Percentiles rank a stretch among this genome's conserved stretches.
phyloP scores from a whole-genome alignment of 441 rosid genomes.

The Caryocar brasiliense region DNA sequence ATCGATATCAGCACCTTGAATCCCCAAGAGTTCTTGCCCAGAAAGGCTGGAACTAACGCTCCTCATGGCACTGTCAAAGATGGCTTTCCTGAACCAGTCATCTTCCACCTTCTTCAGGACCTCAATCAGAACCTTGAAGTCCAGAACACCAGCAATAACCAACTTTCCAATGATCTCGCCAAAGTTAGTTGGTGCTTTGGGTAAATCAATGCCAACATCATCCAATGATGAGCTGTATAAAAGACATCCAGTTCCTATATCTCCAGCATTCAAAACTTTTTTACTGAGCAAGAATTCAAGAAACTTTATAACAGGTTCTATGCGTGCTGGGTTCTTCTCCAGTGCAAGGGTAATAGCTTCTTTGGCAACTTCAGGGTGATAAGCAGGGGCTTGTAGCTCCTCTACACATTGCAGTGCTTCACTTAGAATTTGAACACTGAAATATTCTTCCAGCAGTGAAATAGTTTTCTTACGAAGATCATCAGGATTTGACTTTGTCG shows the following conservation, averaged over 20 bases:
- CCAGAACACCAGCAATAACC: constrained; percentile 34
- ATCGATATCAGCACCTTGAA: constrained; percentile 53
- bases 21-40: constrained; percentile 33
- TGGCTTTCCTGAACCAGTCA: constrained; percentile 37
- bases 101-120: constrained; percentile 62
- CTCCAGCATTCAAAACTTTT: constrained; percentile 39
- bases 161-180: constrained; percentile 69
- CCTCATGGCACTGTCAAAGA: constrained; percentile 46
- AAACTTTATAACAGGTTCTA: constrained; percentile 42
- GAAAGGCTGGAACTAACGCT: constrained; percentile 22
- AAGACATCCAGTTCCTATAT: constrained; percentile 58
- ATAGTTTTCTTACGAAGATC: constrained; percentile 50
- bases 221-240: constrained; percentile 62
- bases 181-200: constrained; percentile 67
- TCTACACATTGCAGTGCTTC: constrained; percentile 72
- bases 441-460: constrained; percentile 65
- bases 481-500: constrained; percentile 28
- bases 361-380: constrained; percentile 68
- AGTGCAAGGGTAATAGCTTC: constrained; percentile 67
- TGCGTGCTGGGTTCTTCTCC: constrained; percentile 60
- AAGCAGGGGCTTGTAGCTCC: constrained; percentile 55
- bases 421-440: constrained; percentile 41
- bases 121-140: constrained; percentile 49
- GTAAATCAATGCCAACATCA: constrained; percentile 75
- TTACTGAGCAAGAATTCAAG: constrained; percentile 39